phyloP scores from a whole-genome alignment of 2,329 filamentous ascomycete genomes.

The Tolypocladium sp. region DNA sequence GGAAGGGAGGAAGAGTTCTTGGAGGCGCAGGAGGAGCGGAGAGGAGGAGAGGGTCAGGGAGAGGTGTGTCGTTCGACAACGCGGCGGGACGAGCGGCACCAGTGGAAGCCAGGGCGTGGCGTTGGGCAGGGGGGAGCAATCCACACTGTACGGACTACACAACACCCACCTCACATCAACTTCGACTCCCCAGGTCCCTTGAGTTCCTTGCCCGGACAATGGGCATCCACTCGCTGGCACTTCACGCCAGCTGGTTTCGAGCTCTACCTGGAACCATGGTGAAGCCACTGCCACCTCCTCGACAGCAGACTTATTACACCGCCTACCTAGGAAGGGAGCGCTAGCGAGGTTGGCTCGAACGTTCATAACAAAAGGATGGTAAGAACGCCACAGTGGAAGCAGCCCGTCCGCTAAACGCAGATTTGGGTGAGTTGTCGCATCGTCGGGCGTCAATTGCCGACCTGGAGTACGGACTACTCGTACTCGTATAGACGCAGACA shows the following conservation, averaged over 20 bases:
- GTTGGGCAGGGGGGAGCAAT: neutral
- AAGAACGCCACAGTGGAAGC: neutral
- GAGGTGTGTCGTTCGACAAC: neutral
- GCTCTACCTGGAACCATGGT: neutral
- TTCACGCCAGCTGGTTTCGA: neutral
- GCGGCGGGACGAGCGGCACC: neutral
- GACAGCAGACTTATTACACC: neutral
- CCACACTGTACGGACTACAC: neutral
- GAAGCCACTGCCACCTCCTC: neutral
- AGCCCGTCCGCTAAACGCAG: neutral
- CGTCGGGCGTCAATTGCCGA: too few relatives aligned
- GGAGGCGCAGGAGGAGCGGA: constrained; percentile 3
- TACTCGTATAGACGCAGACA: too few relatives aligned
- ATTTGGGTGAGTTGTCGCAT: neutral
- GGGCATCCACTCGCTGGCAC: neutral
- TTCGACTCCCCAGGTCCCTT: neutral
- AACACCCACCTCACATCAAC: neutral
- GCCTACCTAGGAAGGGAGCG: too few relatives aligned
- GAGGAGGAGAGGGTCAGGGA: neutral
- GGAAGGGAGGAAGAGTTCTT: constrained; percentile 4
- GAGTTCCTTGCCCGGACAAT: too few relatives aligned
- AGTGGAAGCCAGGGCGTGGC: neutral
- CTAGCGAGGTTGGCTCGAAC: neutral
- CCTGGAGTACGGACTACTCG: too few relatives aligned
- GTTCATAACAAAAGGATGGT: neutral